A percentile compares a stretch with the other conserved stretches of the same genome.
phyloP scores from a whole-genome alignment of 176 grass and related monocot species.

The Oryza rufipogon region DNA sequence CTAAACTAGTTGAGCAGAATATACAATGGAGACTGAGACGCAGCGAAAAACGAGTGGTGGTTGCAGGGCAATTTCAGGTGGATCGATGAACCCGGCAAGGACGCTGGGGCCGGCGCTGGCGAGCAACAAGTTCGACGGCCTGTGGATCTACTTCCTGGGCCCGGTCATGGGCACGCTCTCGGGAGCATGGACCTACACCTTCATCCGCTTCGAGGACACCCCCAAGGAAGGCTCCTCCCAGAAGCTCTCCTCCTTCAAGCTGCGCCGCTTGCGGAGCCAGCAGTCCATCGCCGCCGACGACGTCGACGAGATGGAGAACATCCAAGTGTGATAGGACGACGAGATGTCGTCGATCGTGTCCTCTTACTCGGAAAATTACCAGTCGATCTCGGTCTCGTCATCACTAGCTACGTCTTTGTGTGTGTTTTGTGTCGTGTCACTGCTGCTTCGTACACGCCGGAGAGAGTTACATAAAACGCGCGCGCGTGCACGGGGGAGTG shows the following conservation, averaged over 20 bases:
- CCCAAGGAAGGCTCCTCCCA: slow-evolving; percentile 39
- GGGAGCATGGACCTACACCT: slow-evolving; percentile 74
- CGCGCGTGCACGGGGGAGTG: background rate
- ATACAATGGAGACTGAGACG: slow-evolving; percentile 39
- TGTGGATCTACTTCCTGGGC: slow-evolving; percentile 95
- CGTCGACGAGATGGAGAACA: slow-evolving; percentile 41
- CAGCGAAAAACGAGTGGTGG: slow-evolving; percentile 45
- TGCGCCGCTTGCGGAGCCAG: slow-evolving; percentile 83
- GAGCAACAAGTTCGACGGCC: slow-evolving; percentile 65
- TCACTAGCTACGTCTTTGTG: background rate
- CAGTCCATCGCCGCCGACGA: slow-evolving; percentile 55
- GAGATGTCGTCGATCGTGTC: background rate
- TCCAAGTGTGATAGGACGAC: slow-evolving; percentile 29
- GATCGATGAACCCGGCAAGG: slow-evolving; percentile 98
- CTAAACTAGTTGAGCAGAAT: background rate
- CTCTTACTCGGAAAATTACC: too few species aligned
- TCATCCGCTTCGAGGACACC: slow-evolving; percentile 62
- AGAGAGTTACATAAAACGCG: background rate
- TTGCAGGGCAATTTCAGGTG: slow-evolving; percentile 93
- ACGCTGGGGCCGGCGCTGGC: slow-evolving; percentile 91
- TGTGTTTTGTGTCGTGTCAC: background rate
- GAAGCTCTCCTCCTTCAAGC: slow-evolving; percentile 87
- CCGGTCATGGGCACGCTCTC: slow-evolving; percentile 74
- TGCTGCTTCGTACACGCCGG: background rate
- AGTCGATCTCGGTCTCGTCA: too few species aligned